These are phyloP conservation scores for Agastache rugosa DNA, from an alignment of 257 asterid genomes.

Conservation along the genomic window DNA sequence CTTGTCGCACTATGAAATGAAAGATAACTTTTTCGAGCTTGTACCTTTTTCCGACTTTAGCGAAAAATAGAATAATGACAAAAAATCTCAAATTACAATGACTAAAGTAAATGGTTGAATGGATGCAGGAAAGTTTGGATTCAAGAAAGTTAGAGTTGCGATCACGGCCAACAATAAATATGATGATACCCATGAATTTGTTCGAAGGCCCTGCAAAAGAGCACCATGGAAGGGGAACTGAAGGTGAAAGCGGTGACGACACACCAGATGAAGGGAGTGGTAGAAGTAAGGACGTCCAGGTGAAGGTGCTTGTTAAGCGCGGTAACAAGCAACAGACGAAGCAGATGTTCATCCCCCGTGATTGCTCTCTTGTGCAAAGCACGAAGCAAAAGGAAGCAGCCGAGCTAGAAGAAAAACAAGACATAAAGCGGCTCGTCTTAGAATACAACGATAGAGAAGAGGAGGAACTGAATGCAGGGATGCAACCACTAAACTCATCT, in stretches of 20 bases:
- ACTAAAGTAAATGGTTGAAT: slow-evolving; percentile 26
- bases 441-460: slow-evolving; percentile 99
- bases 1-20: background rate
- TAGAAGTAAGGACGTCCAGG: slow-evolving; percentile 77
- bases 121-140: slow-evolving; percentile 95
- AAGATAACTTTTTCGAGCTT: background rate
- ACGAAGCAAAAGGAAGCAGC: slow-evolving; percentile 98
- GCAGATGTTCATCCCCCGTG: slow-evolving; percentile 90
- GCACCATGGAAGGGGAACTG: slow-evolving; percentile 67
- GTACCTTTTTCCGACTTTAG: background rate
- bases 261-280: slow-evolving; percentile 74
- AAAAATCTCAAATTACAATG: background rate
- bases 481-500: slow-evolving; percentile 62
- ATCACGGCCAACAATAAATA: slow-evolving; percentile 83
- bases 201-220: slow-evolving; percentile 83
- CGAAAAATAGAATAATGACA: background rate
- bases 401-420: slow-evolving; percentile 97
- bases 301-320: slow-evolving; percentile 92
- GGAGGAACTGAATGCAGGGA: slow-evolving; percentile 84
- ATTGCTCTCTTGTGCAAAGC: slow-evolving; percentile 90
- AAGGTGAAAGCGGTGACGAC: slow-evolving; percentile 95
- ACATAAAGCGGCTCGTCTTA: slow-evolving; percentile 84
- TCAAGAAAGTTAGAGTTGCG: slow-evolving; percentile 91
- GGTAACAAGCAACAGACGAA: slow-evolving; percentile 95
- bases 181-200: slow-evolving; percentile 91